Evolutionary conservation across 2,329 filamentous ascomycete species (phyloP).

Genomic region (Dactylellina cionopaga): DNA sequence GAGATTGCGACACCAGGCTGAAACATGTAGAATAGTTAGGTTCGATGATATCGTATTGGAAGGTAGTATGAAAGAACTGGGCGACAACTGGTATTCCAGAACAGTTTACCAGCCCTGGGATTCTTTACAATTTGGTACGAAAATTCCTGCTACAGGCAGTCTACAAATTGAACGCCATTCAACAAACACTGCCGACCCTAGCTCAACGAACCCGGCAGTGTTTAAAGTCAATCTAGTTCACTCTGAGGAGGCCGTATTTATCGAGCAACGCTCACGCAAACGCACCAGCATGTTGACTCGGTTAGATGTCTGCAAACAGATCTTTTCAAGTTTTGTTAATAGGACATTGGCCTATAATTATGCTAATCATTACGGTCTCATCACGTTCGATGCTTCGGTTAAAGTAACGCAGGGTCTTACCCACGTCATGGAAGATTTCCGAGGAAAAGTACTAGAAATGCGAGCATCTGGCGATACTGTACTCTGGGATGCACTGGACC

Average conservation of each 20-base stretch:
- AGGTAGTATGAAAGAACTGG: not conserved
- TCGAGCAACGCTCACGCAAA: not conserved
- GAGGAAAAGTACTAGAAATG: slow-evolving; percentile 58
- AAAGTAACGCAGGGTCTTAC: slow-evolving; percentile 57
- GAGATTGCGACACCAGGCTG: not conserved
- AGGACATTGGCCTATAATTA: slow-evolving; percentile 60
- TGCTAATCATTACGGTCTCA: slow-evolving; percentile 58
- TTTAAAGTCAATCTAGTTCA: not conserved
- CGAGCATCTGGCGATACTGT: slow-evolving; percentile 58
- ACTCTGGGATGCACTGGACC: slow-evolving; percentile 59
- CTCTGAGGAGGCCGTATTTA: not conserved
- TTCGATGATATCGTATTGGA: not conserved
- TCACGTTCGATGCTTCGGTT: slow-evolving; percentile 58
- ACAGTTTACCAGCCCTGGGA: not conserved
- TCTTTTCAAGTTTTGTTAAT: slow-evolving; percentile 61
- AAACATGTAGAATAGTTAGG: not conserved
- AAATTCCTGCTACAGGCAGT: not conserved
- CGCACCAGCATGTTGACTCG: not conserved
- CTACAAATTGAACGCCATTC: not conserved
- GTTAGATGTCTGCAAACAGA: slow-evolving; percentile 60
- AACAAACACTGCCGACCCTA: not conserved
- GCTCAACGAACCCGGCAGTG: slow-evolving; percentile 5
- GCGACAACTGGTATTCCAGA: not conserved
- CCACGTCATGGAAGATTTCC: slow-evolving; percentile 60
- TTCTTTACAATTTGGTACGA: not conserved